Base-by-base conservation (phyloP, 176 grass and related monocot genomes). In the Neostapfia colusana region DNA sequence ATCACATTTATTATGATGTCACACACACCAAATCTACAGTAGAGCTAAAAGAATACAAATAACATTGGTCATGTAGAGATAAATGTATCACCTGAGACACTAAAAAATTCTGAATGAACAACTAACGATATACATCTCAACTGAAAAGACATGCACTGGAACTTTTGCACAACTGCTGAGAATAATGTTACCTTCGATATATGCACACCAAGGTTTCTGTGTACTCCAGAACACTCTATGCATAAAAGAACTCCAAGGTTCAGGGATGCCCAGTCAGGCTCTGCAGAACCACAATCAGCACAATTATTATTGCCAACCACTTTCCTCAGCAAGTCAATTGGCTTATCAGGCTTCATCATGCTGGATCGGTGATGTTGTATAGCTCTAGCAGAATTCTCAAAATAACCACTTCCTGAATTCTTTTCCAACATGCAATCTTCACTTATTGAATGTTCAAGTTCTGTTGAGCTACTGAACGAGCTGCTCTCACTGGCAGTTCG, bases 201-300 rank as follows among this genome's bases (percentile, higher is more conserved):
- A 81, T 99, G 96, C 70, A 99, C 96, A 50, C 96, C 96, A 75
- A 99, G 92, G 85, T 99, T 99, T n/a, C 96, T 84, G 48, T 95
- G 96, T 34, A 99, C 96, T 37, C 92, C 92, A 81, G 96, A 99
- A 82, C 96, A 99, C 72, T 95, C 96, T 31, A 99, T 99, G 79
- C 96, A 95, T 56, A 99, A 60, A 85, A 99, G 92, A 53, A 99
- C 20, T 44, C 96, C 96, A 6, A 99, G 92, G 76, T 99, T 99
- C 28, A 99, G 69, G 37, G 96, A 99, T 65, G 96, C 92, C 96
- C 96, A 95, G 67, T 99, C 96, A 84, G 92, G 92, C 73, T 95
- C 96, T 59, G 81, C 28, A 51, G 92, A 85, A 69, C 89, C 85
- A 83, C 96, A 99, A 77, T 99, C 96, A 67, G 92, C 92, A 88